These are phyloP conservation scores for Acer saccharum DNA, from an alignment of 345 rosid genomes.

Conservation along the genomic window DNA sequence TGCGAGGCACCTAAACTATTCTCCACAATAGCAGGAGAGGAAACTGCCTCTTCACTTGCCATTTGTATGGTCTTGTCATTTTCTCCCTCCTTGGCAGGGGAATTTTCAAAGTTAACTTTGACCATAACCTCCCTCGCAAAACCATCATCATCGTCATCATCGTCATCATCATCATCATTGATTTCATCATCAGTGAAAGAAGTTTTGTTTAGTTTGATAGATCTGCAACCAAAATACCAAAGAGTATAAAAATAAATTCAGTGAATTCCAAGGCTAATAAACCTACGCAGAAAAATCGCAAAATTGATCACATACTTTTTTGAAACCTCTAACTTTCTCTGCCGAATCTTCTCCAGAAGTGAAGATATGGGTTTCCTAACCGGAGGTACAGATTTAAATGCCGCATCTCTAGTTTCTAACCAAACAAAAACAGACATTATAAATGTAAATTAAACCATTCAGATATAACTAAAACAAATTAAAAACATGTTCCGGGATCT, in stretches of 20 bases:
- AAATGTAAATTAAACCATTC: not conserved
- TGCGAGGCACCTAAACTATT: conserved; percentile 23
- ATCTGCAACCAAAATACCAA: conserved; percentile 35
- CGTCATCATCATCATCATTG: not conserved
- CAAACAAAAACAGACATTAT: conserved; percentile 4
- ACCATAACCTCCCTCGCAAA: conserved; percentile 25
- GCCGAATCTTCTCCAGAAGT: conserved; percentile 78
- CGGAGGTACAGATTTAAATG: conserved; percentile 66
- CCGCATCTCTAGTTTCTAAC: conserved; percentile 73
- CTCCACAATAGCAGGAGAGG: conserved; percentile 20
- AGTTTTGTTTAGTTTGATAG: conserved; percentile 31
- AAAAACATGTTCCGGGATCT: not conserved
- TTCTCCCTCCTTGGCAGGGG: conserved; percentile 18
- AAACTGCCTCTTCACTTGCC: conserved; percentile 23
- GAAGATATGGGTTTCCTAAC: conserved; percentile 80
- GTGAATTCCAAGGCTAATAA: not conserved
- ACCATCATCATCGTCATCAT: conserved; percentile 6
- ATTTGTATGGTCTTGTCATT: conserved; percentile 20
- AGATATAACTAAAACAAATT: not conserved
- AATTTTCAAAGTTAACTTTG: conserved; percentile 34
- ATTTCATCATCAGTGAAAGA: conserved; percentile 16
- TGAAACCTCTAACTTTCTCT: conserved; percentile 74
- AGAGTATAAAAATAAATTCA: not conserved
- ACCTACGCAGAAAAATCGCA: not conserved
- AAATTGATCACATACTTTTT: conserved; percentile 53